These are phyloP conservation scores for Diplodia mutila DNA, from an alignment of 2,329 filamentous ascomycete genomes.

Conservation along the genomic window DNA sequence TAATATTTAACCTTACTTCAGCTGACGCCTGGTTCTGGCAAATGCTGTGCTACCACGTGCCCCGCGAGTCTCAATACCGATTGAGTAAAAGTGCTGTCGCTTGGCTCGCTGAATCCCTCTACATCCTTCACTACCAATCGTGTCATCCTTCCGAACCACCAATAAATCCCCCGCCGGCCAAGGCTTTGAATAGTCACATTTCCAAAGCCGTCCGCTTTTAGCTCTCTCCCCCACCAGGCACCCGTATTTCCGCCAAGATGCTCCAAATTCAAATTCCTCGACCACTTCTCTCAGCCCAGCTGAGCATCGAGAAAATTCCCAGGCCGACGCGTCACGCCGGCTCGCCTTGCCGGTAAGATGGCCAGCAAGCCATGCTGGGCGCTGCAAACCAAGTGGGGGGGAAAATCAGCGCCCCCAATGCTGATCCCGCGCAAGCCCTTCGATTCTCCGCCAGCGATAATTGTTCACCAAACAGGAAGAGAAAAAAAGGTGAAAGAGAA, in stretches of 20 bases:
- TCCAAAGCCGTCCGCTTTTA: not conserved
- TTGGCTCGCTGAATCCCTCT: not conserved
- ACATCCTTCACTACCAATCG: not conserved
- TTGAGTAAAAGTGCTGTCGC: not conserved
- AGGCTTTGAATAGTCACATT: not conserved
- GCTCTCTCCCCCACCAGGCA: not conserved
- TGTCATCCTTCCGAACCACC: too few species aligned
- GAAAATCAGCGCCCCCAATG: not conserved
- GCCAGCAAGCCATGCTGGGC: not conserved
- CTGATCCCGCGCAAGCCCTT: not conserved
- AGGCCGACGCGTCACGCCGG: too few species aligned
- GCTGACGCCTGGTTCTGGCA: slow-evolving; percentile 11
- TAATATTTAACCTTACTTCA: slow-evolving; percentile 21
- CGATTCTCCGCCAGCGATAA: not conserved
- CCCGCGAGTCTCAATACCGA: too few species aligned
- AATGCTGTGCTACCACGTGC: not conserved
- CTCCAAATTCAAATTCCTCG: not conserved
- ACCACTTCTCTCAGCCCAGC: not conserved
- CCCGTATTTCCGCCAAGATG: not conserved
- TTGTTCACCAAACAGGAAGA: not conserved
- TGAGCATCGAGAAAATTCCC: too few species aligned
- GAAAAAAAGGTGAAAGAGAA: too few species aligned
- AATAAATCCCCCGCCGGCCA: not conserved
- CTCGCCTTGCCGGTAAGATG: not conserved
- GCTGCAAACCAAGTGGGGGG: not conserved